Conservation (phyloP, 257 asterid species). For the Rhazya stricta region DNA sequence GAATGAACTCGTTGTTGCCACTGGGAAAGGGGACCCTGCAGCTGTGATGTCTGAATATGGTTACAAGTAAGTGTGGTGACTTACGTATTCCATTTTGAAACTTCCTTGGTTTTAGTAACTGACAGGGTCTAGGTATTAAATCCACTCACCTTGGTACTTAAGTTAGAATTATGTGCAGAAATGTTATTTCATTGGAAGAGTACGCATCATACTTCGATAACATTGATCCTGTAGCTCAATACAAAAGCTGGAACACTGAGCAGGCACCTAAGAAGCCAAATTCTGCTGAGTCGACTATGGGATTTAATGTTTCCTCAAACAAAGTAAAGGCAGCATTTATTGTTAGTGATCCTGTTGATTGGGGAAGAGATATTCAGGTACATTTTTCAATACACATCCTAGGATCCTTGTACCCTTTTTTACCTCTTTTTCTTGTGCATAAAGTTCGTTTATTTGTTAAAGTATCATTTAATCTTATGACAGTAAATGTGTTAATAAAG, state of each 20-base stretch:
- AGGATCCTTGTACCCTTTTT: not conserved
- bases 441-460: not conserved
- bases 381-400: not conserved
- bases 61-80: slow-evolving; percentile 39
- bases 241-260: slow-evolving; percentile 45
- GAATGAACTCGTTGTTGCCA: slow-evolving; percentile 53
- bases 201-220: slow-evolving; percentile 44
- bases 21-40: slow-evolving; percentile 72
- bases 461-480: not conserved
- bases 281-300: slow-evolving; percentile 20
- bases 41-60: slow-evolving; percentile 60
- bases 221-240: slow-evolving; percentile 60
- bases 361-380: slow-evolving; percentile 74
- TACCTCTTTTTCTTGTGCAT: not conserved
- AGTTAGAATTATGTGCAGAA: slow-evolving; percentile 32
- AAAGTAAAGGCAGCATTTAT: slow-evolving; percentile 54
- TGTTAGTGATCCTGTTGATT: slow-evolving; percentile 63
- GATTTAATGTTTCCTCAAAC: slow-evolving; percentile 17
- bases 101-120: not conserved
- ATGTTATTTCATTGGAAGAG: slow-evolving; percentile 53
- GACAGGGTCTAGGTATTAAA: not conserved
- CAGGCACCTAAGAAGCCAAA: slow-evolving; percentile 23
- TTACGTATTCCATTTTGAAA: not conserved
- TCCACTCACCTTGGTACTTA: not conserved
- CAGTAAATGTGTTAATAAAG: not conserved